A percentile compares a stretch with the other conserved stretches of the same genome.
These are phyloP conservation scores for Amanita phalloides DNA, from an alignment of 768 basidiomycete genomes.

Conservation along the genomic window DNA sequence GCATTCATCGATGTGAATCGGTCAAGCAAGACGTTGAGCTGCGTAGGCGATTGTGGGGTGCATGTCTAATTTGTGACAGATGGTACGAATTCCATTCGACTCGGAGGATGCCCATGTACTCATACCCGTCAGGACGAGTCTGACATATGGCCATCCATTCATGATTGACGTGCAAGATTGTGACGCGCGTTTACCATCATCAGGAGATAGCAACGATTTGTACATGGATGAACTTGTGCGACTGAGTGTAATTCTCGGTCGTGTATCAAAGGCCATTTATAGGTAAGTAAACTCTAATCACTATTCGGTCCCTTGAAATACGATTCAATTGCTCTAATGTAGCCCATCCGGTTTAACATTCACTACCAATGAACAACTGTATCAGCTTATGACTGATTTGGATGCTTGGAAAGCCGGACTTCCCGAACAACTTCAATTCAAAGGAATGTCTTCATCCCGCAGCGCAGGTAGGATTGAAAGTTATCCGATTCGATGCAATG, in stretches of 20 bases:
- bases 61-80: constrained; percentile 89
- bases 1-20: constrained; percentile 86
- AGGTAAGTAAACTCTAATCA: constrained; percentile 35
- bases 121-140: constrained; percentile 51
- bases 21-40: constrained; percentile 79
- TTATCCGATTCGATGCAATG: not conserved
- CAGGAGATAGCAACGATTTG: constrained; percentile 65
- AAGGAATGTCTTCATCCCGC: constrained; percentile 53
- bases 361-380: constrained; percentile 73
- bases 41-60: constrained; percentile 85
- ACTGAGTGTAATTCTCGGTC: constrained; percentile 82
- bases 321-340: constrained; percentile 5
- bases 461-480: constrained; percentile 36
- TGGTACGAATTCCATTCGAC: constrained; percentile 42
- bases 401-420: constrained; percentile 71
- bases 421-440: constrained; percentile 70
- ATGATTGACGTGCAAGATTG: constrained; percentile 98
- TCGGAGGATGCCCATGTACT: constrained; percentile 1
- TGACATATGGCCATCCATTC: constrained; percentile 87
- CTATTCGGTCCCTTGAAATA: not conserved
- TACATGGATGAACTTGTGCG: constrained; percentile 91
- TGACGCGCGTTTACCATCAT: constrained; percentile 86
- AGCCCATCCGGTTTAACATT: constrained; percentile 84
- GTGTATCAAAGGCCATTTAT: constrained; percentile 89
- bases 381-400: constrained; percentile 51